A percentile compares a stretch with the other conserved stretches of the same genome.
Evolutionary conservation across 805 yeast species (phyloP).

Genomic region (Barnettozyma sucrosica): DNA sequence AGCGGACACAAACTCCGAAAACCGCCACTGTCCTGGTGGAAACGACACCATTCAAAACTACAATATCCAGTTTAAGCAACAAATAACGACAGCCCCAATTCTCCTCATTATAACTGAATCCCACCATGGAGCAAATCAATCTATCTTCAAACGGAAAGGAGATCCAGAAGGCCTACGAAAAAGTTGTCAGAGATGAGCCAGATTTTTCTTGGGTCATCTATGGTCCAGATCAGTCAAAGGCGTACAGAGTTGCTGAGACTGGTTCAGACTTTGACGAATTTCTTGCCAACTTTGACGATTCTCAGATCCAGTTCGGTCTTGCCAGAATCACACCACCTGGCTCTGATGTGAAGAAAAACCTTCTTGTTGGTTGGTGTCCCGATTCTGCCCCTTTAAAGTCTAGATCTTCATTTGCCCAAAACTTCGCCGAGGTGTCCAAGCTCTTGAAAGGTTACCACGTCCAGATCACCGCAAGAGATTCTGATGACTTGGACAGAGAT

Average conservation of each 20-base stretch:
- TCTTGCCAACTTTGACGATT: slow-evolving; percentile 75
- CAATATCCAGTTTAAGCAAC: not conserved
- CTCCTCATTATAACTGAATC: no score
- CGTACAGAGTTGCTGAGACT: slow-evolving; percentile 37
- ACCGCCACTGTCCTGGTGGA: not conserved
- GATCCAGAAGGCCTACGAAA: slow-evolving; percentile 69
- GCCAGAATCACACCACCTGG: slow-evolving; percentile 85
- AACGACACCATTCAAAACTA: not conserved
- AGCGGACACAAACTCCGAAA: not conserved
- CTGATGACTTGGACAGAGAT: slow-evolving; percentile 77
- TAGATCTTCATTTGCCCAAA: slow-evolving; percentile 69
- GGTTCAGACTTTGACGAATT: slow-evolving; percentile 73
- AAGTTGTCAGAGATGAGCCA: slow-evolving; percentile 73
- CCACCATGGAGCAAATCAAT: slow-evolving; percentile 41
- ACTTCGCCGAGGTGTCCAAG: slow-evolving; percentile 69
- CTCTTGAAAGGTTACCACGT: slow-evolving; percentile 83
- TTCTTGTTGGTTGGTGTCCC: slow-evolving; percentile 94
- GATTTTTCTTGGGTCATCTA: slow-evolving; percentile 71
- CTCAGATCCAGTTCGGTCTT: slow-evolving; percentile 85
- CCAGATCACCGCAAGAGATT: slow-evolving; percentile 93
- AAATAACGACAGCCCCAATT: not conserved
- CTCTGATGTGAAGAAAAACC: slow-evolving; percentile 80
- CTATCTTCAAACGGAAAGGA: slow-evolving; percentile 65
- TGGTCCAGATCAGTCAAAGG: slow-evolving; percentile 56
- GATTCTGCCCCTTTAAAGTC: slow-evolving; percentile 84